phyloP scores from a whole-genome alignment of 306 rosid species.

The Rosa multiflora region DNA sequence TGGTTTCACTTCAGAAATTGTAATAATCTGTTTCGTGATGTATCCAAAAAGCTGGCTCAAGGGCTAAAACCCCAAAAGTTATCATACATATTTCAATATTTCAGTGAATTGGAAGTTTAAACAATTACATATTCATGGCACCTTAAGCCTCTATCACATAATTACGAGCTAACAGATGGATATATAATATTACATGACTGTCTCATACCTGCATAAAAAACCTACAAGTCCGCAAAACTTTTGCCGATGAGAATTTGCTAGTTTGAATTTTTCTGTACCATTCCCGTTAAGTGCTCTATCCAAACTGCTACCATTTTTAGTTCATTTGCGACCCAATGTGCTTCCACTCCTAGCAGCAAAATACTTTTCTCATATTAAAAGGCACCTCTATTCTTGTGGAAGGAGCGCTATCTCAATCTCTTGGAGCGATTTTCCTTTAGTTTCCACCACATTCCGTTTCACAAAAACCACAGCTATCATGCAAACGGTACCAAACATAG shows the following conservation, averaged over 20 bases:
- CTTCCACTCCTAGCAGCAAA: conserved; percentile 5
- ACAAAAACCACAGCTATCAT: conserved; percentile 77
- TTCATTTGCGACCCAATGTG: too few species aligned
- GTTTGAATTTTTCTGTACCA: too few species aligned
- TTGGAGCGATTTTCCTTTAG: conserved; percentile 95
- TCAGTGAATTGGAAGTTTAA: not conserved
- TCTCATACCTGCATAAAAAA: not conserved
- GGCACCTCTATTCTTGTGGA: conserved; percentile 58
- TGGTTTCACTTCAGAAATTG: not conserved
- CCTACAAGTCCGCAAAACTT: not conserved
- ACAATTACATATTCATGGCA: not conserved
- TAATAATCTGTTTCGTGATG: not conserved
- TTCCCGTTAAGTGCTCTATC: not conserved
- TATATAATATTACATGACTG: not conserved
- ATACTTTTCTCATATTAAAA: not conserved
- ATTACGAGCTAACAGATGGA: not conserved
- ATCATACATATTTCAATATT: not conserved
- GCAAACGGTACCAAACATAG: conserved; percentile 72
- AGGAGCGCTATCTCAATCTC: conserved; percentile 98
- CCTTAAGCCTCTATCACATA: not conserved
- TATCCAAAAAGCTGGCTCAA: not conserved
- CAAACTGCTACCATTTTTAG: too few species aligned
- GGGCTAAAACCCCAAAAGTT: not conserved
- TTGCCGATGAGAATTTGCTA: not conserved
- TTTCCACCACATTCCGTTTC: conserved; percentile 84